Percentiles rank a stretch among this genome's conserved stretches.
phyloP scores from a whole-genome alignment of 768 basidiomycete species.

The Mycena albidolilacea region DNA sequence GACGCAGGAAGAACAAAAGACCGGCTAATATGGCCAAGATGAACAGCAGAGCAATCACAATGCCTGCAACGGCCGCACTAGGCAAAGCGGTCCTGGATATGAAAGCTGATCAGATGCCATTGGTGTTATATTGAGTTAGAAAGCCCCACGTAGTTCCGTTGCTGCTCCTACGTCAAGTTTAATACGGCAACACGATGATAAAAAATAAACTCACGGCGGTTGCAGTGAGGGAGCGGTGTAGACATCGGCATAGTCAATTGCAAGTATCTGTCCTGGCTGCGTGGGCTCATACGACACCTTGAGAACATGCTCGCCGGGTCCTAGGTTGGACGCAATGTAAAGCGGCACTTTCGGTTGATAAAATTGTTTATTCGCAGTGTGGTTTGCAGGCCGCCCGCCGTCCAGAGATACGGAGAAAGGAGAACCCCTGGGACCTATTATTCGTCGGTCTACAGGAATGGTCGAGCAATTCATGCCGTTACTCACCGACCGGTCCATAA shows the following conservation, averaged over 20 bases:
- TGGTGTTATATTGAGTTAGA: neutral
- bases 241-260: slow-evolving; percentile 51
- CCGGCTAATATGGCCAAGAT: slow-evolving; percentile 31
- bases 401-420: slow-evolving; percentile 55
- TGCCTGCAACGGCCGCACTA: slow-evolving; percentile 38
- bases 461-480: too few relatives aligned
- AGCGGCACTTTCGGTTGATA: slow-evolving; percentile 44
- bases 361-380: slow-evolving; percentile 43
- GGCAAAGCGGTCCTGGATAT: slow-evolving; percentile 29
- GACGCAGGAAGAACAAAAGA: slow-evolving; percentile 37
- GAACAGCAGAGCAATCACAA: slow-evolving; percentile 41
- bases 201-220: slow-evolving; percentile 31
- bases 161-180: slow-evolving; percentile 24
- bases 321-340: slow-evolving; percentile 35
- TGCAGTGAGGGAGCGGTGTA: slow-evolving; percentile 46
- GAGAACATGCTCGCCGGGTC: slow-evolving; percentile 39
- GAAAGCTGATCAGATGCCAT: neutral
- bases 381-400: slow-evolving; percentile 41
- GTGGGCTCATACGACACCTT: slow-evolving; percentile 37
- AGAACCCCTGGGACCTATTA: slow-evolving; percentile 47
- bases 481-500: slow-evolving; percentile 55
- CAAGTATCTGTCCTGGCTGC: slow-evolving; percentile 42
- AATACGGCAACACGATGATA: neutral
- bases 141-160: slow-evolving; percentile 15
- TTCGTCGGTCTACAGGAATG: neutral